phyloP scores from a whole-genome alignment of 108 stramenopile species.

The Phaeodactylum tricornutum region DNA sequence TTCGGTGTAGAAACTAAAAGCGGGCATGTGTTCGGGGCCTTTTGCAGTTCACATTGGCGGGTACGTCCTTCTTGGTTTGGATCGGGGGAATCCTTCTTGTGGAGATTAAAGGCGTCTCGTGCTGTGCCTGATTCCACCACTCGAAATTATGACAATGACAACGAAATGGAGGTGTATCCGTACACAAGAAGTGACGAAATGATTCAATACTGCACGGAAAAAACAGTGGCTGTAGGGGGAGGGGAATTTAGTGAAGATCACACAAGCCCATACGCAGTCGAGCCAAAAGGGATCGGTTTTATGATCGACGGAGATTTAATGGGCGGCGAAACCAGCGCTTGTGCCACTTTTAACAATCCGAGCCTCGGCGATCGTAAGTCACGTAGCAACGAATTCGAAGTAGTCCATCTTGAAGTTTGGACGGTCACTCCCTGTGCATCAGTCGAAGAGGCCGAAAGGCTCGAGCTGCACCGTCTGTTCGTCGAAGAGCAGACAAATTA shows the following conservation, averaged over 20 bases:
- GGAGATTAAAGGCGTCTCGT: slow-evolving; percentile 30
- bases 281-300: slow-evolving; percentile 59
- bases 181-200: slow-evolving; percentile 56
- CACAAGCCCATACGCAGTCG: slow-evolving; percentile 10
- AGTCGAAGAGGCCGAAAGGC: slow-evolving; percentile 1
- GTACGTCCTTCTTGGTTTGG: slow-evolving; percentile 40
- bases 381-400: slow-evolving; percentile 29
- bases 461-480: too few relatives aligned
- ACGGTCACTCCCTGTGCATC: slow-evolving; percentile 50
- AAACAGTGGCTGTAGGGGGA: slow-evolving; percentile 63
- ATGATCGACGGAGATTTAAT: slow-evolving; percentile 47
- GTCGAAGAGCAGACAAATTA: too few relatives aligned
- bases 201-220: slow-evolving; percentile 54
- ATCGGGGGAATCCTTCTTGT: slow-evolving; percentile 50
- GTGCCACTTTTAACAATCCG: slow-evolving; percentile 71
- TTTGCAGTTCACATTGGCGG: slow-evolving; percentile 63
- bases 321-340: slow-evolving; percentile 54
- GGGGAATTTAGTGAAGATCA: slow-evolving; percentile 20
- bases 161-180: slow-evolving; percentile 71
- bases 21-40: slow-evolving; percentile 75
- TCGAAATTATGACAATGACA: slow-evolving; percentile 22
- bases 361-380: slow-evolving; percentile 6
- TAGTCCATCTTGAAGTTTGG: slow-evolving; percentile 69
- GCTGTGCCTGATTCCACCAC: not conserved
- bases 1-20: slow-evolving; percentile 61